These are phyloP conservation scores for Lachancea quebecensis DNA, from an alignment of 805 yeast genomes.

Conservation along the genomic window DNA sequence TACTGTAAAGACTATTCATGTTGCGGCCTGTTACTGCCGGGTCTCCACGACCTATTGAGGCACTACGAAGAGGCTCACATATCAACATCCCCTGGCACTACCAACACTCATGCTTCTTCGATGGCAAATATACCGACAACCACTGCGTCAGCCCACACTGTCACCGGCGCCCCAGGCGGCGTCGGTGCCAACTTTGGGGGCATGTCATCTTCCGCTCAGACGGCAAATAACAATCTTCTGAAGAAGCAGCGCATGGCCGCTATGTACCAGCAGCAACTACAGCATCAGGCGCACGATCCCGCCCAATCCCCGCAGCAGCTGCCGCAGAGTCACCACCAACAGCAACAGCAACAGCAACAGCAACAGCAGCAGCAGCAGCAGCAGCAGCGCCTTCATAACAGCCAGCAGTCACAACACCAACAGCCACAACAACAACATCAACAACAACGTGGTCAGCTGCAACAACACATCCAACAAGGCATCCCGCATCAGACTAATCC, in stretches of 20 bases:
- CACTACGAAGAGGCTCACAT: conserved; percentile 98
- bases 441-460: neutral
- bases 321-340: conserved; percentile 14
- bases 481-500: conserved; percentile 4
- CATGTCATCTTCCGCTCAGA: neutral
- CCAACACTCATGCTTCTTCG: conserved; percentile 7
- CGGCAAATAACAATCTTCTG: conserved; percentile 3
- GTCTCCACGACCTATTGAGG: conserved; percentile 83
- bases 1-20: conserved; percentile 95
- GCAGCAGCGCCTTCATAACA: conserved; percentile 8
- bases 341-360: conserved; percentile 12
- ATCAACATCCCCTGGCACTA: conserved; percentile 44
- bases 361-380: conserved; percentile 7
- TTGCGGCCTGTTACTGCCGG: conserved; percentile 89
- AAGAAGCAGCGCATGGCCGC: conserved; percentile 9
- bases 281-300: conserved; percentile 8
- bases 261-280: conserved; percentile 8
- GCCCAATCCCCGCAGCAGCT: conserved; percentile 15
- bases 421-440: conserved; percentile 17
- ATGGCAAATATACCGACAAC: conserved; percentile 3
- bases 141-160: neutral
- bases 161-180: neutral
- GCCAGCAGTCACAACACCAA: conserved; percentile 11
- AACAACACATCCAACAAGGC: conserved; percentile 6
- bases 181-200: neutral